phyloP scores from a whole-genome alignment of 495 filamentous ascomycete genomes.

The Xylaria grammica region DNA sequence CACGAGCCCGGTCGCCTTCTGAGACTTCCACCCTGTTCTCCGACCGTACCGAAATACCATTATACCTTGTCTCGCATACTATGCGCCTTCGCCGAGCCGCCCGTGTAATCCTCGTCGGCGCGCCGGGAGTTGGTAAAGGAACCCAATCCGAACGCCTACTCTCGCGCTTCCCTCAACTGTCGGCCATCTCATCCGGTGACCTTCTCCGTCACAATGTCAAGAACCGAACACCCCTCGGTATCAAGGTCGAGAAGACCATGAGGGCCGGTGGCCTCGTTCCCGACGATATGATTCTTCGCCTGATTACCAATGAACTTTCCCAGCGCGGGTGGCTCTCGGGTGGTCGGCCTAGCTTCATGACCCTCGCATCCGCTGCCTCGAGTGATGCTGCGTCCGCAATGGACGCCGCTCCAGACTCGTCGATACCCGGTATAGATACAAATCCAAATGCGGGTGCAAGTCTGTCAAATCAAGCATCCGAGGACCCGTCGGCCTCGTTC shows the following conservation, averaged over 20 bases:
- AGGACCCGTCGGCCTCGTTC: constrained; percentile 82
- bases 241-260: constrained; percentile 88
- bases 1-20: neutral
- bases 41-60: constrained; percentile 3
- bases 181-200: constrained; percentile 92
- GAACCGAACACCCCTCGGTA: constrained; percentile 80
- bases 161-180: constrained; percentile 82
- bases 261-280: constrained; percentile 82
- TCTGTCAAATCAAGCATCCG: constrained; percentile 52
- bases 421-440: constrained; percentile 39
- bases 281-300: constrained; percentile 86
- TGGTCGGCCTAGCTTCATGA: constrained; percentile 47
- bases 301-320: constrained; percentile 86
- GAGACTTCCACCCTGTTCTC: constrained; percentile 15
- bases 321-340: constrained; percentile 78
- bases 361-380: constrained; percentile 40
- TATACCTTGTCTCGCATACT: constrained; percentile 26
- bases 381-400: constrained; percentile 34
- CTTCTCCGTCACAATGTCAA: constrained; percentile 91
- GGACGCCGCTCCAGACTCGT: constrained; percentile 45
- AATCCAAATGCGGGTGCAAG: constrained; percentile 38
- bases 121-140: constrained; percentile 92
- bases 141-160: constrained; percentile 91
- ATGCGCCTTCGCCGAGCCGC: constrained; percentile 80
- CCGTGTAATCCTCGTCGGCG: constrained; percentile 91